Conservation (phyloP, 2,329 filamentous ascomycete species). For the Didymella pomorum region DNA sequence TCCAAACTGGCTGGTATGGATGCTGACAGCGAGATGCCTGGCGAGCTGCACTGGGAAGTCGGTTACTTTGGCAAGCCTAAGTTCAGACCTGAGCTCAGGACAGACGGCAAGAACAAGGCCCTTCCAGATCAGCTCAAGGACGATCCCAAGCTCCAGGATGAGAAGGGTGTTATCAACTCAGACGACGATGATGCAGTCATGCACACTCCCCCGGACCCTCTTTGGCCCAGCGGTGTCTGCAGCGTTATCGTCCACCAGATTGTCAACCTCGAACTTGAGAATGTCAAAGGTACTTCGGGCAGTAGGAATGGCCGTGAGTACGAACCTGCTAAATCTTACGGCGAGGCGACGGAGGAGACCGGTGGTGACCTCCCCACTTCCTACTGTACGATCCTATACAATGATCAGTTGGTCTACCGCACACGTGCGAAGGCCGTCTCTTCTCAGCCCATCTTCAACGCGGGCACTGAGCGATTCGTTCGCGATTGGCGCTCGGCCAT, state of each 20-base stretch:
- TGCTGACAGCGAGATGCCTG: slow-evolving; percentile 86
- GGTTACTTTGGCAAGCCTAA: slow-evolving; percentile 93
- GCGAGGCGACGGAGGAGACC: slow-evolving; percentile 86
- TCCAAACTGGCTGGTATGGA: slow-evolving; percentile 85
- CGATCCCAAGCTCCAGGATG: slow-evolving; percentile 80
- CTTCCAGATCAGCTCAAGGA: slow-evolving; percentile 78
- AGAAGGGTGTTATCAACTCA: slow-evolving; percentile 79
- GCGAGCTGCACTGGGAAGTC: slow-evolving; percentile 94
- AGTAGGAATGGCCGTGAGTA: slow-evolving; percentile 86
- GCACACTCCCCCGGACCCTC: slow-evolving; percentile 91
- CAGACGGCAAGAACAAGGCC: slow-evolving; percentile 82
- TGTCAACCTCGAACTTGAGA: slow-evolving; percentile 90
- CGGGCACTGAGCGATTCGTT: slow-evolving; percentile 90
- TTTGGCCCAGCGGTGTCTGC: slow-evolving; percentile 92
- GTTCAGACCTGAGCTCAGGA: slow-evolving; percentile 83
- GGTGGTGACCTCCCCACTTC: slow-evolving; percentile 82
- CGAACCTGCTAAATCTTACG: slow-evolving; percentile 84
- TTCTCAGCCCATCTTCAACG: slow-evolving; percentile 96
- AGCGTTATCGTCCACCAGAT: slow-evolving; percentile 92
- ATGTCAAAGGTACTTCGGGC: slow-evolving; percentile 84
- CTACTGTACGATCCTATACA: slow-evolving; percentile 91
- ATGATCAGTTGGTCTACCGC: slow-evolving; percentile 89
- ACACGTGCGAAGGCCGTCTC: slow-evolving; percentile 94
- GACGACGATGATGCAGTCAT: slow-evolving; percentile 83
- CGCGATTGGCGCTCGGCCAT: slow-evolving; percentile 91